Evolutionary conservation across 768 basidiomycete genomes (phyloP).

Genomic region (Pleurotus ostreatus): DNA sequence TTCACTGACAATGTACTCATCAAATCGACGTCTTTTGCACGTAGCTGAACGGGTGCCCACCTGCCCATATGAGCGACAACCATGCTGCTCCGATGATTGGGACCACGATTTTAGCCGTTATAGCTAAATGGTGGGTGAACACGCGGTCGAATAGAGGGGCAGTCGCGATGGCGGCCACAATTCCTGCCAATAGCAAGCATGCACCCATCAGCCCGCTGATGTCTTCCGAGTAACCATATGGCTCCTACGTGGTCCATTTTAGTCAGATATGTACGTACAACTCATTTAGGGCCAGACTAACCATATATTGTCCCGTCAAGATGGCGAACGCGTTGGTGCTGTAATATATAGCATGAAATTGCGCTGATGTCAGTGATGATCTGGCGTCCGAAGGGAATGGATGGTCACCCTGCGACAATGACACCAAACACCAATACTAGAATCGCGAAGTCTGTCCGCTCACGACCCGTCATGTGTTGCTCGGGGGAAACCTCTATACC

Average conservation of each 20-base stretch:
- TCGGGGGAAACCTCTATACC: slow-evolving; percentile 38
- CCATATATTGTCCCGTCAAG: slow-evolving; percentile 65
- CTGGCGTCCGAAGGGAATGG: not conserved
- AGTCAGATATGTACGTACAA: not conserved
- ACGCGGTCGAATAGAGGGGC: slow-evolving; percentile 81
- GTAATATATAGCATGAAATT: too few relatives aligned
- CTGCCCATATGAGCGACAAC: slow-evolving; percentile 79
- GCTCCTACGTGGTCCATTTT: slow-evolving; percentile 39
- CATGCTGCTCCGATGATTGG: slow-evolving; percentile 61
- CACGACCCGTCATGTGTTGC: slow-evolving; percentile 55
- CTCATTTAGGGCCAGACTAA: slow-evolving; percentile 28
- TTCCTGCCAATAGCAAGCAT: slow-evolving; percentile 62
- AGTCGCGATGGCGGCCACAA: slow-evolving; percentile 61
- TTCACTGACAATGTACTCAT: slow-evolving; percentile 37
- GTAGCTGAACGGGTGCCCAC: slow-evolving; percentile 25
- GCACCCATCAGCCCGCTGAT: slow-evolving; percentile 70
- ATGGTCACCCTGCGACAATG: slow-evolving; percentile 53
- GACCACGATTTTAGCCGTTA: slow-evolving; percentile 53
- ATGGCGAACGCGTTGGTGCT: slow-evolving; percentile 56
- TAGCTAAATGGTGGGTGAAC: slow-evolving; percentile 68
- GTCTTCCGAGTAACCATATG: slow-evolving; percentile 65
- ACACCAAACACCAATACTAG: slow-evolving; percentile 57
- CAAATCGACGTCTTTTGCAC: too few relatives aligned
- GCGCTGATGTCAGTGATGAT: slow-evolving; percentile 25
- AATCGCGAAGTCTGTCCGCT: slow-evolving; percentile 70